These are phyloP conservation scores for Penicillium nucicola DNA, from an alignment of 495 filamentous ascomycete species.

Conservation along the genomic window DNA sequence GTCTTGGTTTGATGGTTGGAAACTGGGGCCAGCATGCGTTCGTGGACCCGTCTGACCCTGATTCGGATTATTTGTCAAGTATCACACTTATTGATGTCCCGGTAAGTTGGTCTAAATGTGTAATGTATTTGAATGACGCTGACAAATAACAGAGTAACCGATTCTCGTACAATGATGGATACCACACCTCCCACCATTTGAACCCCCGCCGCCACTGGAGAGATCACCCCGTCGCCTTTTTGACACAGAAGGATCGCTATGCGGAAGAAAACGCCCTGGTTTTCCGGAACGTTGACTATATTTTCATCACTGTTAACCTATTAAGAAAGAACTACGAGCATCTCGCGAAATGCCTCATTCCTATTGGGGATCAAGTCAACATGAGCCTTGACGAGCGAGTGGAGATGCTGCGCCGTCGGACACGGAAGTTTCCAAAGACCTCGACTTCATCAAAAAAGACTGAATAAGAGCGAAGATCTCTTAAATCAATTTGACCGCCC, in stretches of 20 bases:
- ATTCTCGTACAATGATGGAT: slow-evolving; percentile 74
- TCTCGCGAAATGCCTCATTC: slow-evolving; percentile 62
- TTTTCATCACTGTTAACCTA: slow-evolving; percentile 62
- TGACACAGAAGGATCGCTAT: slow-evolving; percentile 61
- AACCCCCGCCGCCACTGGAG: slow-evolving; percentile 73
- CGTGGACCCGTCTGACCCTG: slow-evolving; percentile 64
- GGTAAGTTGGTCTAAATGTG: slow-evolving; percentile 43
- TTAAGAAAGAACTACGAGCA: slow-evolving; percentile 60
- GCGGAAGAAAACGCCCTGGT: slow-evolving; percentile 58
- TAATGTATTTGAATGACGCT: background rate
- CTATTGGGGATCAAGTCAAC: slow-evolving; percentile 62
- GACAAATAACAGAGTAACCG: slow-evolving; percentile 56
- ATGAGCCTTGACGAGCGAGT: slow-evolving; percentile 59
- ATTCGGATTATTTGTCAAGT: slow-evolving; percentile 67
- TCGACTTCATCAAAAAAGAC: slow-evolving; percentile 50
- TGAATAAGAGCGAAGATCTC: slow-evolving; percentile 20
- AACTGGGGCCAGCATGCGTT: slow-evolving; percentile 78
- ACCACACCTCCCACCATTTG: slow-evolving; percentile 74
- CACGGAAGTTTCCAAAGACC: slow-evolving; percentile 52
- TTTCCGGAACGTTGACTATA: slow-evolving; percentile 69
- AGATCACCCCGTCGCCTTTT: slow-evolving; percentile 64
- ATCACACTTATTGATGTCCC: slow-evolving; percentile 71
- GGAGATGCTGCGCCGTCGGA: slow-evolving; percentile 60
- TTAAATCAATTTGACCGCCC: too few species aligned
- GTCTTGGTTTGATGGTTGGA: slow-evolving; percentile 66